A percentile compares a stretch with the other conserved stretches of the same genome.
These are phyloP conservation scores for Saccharomyces hybrid DNA, from an alignment of 1,139 yeast species.

Conservation along the genomic window DNA sequence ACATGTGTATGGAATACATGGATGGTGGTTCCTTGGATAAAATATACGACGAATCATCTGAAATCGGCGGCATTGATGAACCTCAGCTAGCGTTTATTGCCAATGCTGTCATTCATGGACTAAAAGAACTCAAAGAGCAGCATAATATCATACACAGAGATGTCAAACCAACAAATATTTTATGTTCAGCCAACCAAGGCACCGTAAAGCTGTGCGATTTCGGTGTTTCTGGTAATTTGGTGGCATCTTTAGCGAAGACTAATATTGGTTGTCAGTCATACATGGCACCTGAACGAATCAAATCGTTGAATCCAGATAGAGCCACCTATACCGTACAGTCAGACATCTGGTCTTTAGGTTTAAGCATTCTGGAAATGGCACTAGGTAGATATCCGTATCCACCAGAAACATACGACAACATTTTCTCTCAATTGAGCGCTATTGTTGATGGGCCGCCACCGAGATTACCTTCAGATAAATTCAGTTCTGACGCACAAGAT, in stretches of 20 bases:
- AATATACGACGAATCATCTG: conserved; percentile 49
- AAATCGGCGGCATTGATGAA: conserved; percentile 64
- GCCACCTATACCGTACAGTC: conserved; percentile 87
- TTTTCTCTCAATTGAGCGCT: conserved; percentile 87
- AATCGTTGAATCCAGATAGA: conserved; percentile 54
- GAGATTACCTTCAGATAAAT: conserved; percentile 47
- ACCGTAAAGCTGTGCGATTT: conserved; percentile 90
- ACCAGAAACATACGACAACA: conserved; percentile 82
- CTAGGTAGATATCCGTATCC: conserved; percentile 93
- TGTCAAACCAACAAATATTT: conserved; percentile 91
- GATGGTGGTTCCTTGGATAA: conserved; percentile 94
- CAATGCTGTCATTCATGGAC: conserved; percentile 72
- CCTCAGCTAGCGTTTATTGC: conserved; percentile 76
- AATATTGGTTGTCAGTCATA: conserved; percentile 97
- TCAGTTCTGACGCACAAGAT: conserved; percentile 67
- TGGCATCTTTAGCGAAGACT: conserved; percentile 91
- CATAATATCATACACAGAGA: conserved; percentile 95
- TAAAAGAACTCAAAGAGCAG: conserved; percentile 73
- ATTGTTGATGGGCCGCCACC: conserved; percentile 97
- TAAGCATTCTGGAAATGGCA: conserved; percentile 82
- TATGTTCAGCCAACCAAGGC: conserved; percentile 69
- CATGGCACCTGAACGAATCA: conserved; percentile 98
- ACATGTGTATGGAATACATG: conserved; percentile 98
- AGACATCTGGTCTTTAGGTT: conserved; percentile 93
- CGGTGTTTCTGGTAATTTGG: conserved; percentile 93